A percentile compares a stretch with the other conserved stretches of the same genome.
These are phyloP conservation scores for Phytophthora boehmeriae DNA, from an alignment of 352 stramenopile genomes.

Conservation along the genomic window DNA sequence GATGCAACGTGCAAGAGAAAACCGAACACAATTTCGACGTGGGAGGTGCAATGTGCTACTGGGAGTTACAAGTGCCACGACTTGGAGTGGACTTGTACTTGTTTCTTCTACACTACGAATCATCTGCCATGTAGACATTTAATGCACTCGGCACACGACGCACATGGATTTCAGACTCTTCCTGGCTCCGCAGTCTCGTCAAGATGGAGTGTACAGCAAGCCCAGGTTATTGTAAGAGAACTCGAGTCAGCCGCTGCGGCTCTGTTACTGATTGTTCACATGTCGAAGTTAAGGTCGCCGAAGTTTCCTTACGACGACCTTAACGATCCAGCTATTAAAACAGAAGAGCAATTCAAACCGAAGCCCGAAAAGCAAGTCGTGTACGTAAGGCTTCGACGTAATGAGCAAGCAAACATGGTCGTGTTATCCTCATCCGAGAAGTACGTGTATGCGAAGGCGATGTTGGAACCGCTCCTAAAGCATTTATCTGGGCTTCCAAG, in stretches of 20 bases:
- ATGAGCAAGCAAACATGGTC: neutral
- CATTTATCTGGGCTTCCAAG: slow-evolving; percentile 8
- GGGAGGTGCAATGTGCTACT: slow-evolving; percentile 7
- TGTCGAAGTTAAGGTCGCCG: slow-evolving; percentile 1
- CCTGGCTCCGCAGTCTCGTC: neutral
- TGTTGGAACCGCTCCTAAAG: slow-evolving; percentile 7
- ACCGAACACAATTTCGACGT: slow-evolving; percentile 6
- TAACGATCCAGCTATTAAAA: neutral
- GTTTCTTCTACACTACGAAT: neutral
- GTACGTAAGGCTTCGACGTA: neutral
- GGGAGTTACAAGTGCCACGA: slow-evolving; percentile 3
- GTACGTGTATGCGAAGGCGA: neutral
- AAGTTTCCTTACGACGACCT: neutral
- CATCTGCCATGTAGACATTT: neutral
- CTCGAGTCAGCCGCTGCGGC: too few species aligned
- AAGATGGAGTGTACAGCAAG: neutral
- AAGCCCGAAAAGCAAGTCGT: slow-evolving; percentile 5
- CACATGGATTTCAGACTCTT: neutral
- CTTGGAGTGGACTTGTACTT: slow-evolving; percentile 3
- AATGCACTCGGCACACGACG: neutral
- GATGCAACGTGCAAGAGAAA: slow-evolving; percentile 30
- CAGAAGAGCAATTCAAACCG: too few species aligned
- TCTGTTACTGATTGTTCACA: too few species aligned
- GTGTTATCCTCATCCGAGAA: neutral
- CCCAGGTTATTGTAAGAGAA: too few species aligned